A percentile compares a stretch with the other conserved stretches of the same genome.
Evolutionary conservation across 2,329 filamentous ascomycete species (phyloP).

Genomic region (Paraconiothyrium sp.): DNA sequence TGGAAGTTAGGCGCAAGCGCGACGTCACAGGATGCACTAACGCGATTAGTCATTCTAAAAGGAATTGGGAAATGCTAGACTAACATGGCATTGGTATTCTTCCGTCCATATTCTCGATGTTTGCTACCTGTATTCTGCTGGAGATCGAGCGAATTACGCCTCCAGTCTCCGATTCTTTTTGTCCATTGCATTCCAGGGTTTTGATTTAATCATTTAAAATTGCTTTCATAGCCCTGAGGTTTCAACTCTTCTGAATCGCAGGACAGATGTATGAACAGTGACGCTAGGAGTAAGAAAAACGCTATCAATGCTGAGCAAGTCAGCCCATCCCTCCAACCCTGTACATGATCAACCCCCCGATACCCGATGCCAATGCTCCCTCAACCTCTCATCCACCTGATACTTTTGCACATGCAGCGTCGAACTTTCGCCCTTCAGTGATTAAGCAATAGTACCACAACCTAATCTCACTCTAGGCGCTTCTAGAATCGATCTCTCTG

Average conservation of each 20-base stretch:
- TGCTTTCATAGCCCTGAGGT: background rate
- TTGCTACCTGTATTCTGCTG: too few relatives aligned
- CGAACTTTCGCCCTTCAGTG: background rate
- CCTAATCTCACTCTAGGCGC: conserved; percentile 6
- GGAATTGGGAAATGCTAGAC: too few relatives aligned
- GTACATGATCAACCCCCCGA: conserved; percentile 28
- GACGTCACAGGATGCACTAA: conserved; percentile 17
- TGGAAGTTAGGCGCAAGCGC: conserved; percentile 10
- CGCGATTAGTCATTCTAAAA: background rate
- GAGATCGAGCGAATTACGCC: too few relatives aligned
- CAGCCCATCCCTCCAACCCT: conserved; percentile 27
- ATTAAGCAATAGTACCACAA: background rate
- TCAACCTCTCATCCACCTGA: background rate
- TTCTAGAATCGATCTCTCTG: conserved; percentile 57
- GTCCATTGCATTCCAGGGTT: background rate
- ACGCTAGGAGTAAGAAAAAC: conserved; percentile 28
- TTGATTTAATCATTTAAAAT: too few relatives aligned
- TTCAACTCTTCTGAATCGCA: background rate
- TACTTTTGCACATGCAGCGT: conserved; percentile 10
- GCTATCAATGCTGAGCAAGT: conserved; percentile 26
- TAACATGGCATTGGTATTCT: too few relatives aligned
- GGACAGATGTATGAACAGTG: conserved; percentile 22
- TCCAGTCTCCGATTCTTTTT: too few relatives aligned
- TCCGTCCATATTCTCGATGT: too few relatives aligned
- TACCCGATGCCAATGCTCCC: conserved; percentile 16